phyloP scores from a whole-genome alignment of 176 grass and related monocot genomes.

The Cocos nucifera region DNA sequence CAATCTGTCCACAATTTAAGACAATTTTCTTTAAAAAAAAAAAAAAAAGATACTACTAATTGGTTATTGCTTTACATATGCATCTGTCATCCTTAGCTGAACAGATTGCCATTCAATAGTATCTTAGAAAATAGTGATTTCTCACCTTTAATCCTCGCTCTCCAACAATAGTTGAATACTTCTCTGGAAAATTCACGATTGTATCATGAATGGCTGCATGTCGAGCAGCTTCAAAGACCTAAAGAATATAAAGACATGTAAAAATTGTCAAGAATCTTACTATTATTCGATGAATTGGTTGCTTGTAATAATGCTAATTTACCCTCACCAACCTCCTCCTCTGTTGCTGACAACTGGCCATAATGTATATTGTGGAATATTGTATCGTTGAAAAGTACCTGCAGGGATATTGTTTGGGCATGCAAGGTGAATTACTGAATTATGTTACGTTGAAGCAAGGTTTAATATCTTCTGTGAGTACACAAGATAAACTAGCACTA shows the following conservation, averaged over 20 bases:
- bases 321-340: constrained; percentile 63
- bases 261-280: constrained; percentile 12
- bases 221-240: constrained; percentile 88
- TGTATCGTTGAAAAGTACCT: constrained; percentile 99
- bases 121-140: constrained; percentile 1
- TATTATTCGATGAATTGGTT: constrained; percentile 22
- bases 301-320: constrained; percentile 15
- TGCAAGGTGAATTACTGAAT: too few relatives aligned
- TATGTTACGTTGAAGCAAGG: too few relatives aligned
- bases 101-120: too few relatives aligned
- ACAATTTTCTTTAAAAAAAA: too few relatives aligned
- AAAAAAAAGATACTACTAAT: too few relatives aligned
- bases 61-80: too few relatives aligned
- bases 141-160: constrained; percentile 95
- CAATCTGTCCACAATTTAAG: too few relatives aligned
- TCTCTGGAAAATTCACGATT: constrained; percentile 90
- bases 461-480: too few relatives aligned
- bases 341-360: constrained; percentile 73
- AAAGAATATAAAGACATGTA: constrained; percentile 12
- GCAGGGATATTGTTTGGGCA: neutral
- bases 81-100: too few relatives aligned
- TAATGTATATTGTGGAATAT: constrained; percentile 99
- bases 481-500: too few relatives aligned
- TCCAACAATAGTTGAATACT: constrained; percentile 88
- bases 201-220: constrained; percentile 84